Base-by-base conservation (phyloP, 2,329 filamentous ascomycete species). In the Aspergillus sp. region DNA sequence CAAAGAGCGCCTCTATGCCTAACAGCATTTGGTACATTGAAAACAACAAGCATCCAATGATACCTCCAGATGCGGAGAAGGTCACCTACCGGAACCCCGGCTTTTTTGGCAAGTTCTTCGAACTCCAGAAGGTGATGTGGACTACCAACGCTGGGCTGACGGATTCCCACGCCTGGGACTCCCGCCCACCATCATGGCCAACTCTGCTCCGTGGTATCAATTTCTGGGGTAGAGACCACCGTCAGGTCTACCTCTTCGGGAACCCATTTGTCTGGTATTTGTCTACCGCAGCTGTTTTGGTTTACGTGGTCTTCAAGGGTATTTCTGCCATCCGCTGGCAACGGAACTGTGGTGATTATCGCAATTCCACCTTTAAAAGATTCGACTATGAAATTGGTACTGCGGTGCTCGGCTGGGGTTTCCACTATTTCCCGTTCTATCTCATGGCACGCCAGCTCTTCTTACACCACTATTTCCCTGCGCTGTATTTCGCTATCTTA, bases 381-480 rank as follows among this genome's bases (percentile, higher is more conserved):
- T 99, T 98, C 74, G 95, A 98, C 77, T 98, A 97, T 71, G 95
- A 99, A 77, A 86, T 98, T 59, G 95, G 95, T 61, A 91, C 87
- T 53, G 91, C 87, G 17, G 89, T 97, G 33, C 84, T 99, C 8
- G 95, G 90, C 65, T 99, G 95, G 95, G 91, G 90, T 48, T 89
- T 99, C 75, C 95, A 99, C 78, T 99, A 97, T 81, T 98, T 99
- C 82, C 95, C 95, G 11, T 99, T 99, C 81, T 99, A 87, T 80
- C 84, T 99, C 57, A 98, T 99, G 95, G 87, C 95, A 73, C 92
- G 95, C 67, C 95, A 99, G 78, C 87, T 99, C 37, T 99, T 99
- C 84, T 82, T 99, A 61, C 95, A 99, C 76, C 95, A 99, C 79
- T 99, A 99, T 77, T 95, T 99, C 77, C 95, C 95, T 0, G 95